Evolutionary conservation across 2,329 filamentous ascomycete genomes (phyloP), one percentile per base, ranked within the genome.

Genomic region (Monosporascus sp.): DNA sequence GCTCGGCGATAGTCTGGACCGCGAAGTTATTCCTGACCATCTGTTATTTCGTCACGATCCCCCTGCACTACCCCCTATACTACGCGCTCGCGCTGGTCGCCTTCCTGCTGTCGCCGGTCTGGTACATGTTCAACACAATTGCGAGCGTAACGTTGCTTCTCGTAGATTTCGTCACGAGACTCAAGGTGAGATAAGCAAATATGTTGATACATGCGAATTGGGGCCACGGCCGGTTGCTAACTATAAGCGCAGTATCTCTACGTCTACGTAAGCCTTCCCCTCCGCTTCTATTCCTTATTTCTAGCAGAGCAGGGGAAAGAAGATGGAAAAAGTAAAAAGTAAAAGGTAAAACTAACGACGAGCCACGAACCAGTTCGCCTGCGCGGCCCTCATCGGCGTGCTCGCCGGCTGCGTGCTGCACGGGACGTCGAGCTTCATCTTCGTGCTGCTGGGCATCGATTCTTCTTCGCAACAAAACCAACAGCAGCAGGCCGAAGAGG

Each of bases 21-120:
- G 37, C 57, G 37, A 57, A 49, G 46, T 47, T 60, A 9, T 8
- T 61, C 18, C 41, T 54, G 47, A 57, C 52, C 47, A 24, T 62
- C 41, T 51, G 60, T 41, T 66, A 67, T 58, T 45, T 57, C 44
- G 51, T 63, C 54, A 60, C 62, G 24, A 57, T 62, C 39, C 65
- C 65, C 51, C 57, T 68, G 36, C 58, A 60, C 49, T 68, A 65
- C 57, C 61, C 61, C 22, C 38, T 65, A 17, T 66, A 63, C 46
- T 62, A 61, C 49, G 37, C 57, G 25, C 60, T 58, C 51, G 36
- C 54, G 31, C 36, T 62, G 24, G 20, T 66, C 48, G 47, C 54
- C 11, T 65, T 67, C 52, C 45, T 69, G 39, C 53, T 69, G 36
- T 67, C 65, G 36, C 66, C 66, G 14, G 15, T 66, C 18, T 60